Evolutionary conservation across 352 stramenopile genomes (phyloP), one percentile per base, ranked within the genome.

Genomic region (Phytophthora aleatoria): DNA sequence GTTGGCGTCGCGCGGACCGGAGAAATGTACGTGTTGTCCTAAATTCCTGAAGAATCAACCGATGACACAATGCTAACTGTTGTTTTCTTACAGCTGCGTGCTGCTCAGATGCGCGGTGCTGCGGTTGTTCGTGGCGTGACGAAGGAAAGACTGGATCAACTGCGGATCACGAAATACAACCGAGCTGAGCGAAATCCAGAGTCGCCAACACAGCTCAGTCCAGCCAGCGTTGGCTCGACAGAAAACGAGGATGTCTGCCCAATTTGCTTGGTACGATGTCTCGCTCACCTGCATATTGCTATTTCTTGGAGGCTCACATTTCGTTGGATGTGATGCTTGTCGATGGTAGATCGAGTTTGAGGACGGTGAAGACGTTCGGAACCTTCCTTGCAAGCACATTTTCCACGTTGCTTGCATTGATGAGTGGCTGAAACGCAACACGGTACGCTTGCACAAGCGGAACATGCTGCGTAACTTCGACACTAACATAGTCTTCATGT

Each of bases 361-460:
- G 53, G 76, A 90, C 44, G 77, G 83, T 33, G 83, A 92, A 55
- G 83, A 92, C 24, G 74, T 92, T 38, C 81, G 83, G 31, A 90
- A 90, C 26, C 49, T 97, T 42, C 76, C 79, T 2, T 97, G 91
- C 71, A 83, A 83, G 35, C 91, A 97, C 64, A 78, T 96, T 51
- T 97, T 97, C 70, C 90, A 97, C 69, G 81, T 92, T 0, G 71
- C 88, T 3, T 97, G 91, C 67, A 90, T 97, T 50, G 87, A 93
- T 58, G 74, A 95, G 54, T 97, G 91, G 91, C 78, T 97, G 50
- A 72, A 81, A 49, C 77, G 86, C 49, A 91, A 92, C 61, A 96
- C 92, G 79, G 84, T 92, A 68, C 81, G 81, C n/a, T 47, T 73
- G 36, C n/a, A n/a, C 26, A 30, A 5, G n/a, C 15, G 2, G 1